These are phyloP conservation scores for Lepraria neglecta DNA, from an alignment of 495 filamentous ascomycete genomes.

Conservation along the genomic window DNA sequence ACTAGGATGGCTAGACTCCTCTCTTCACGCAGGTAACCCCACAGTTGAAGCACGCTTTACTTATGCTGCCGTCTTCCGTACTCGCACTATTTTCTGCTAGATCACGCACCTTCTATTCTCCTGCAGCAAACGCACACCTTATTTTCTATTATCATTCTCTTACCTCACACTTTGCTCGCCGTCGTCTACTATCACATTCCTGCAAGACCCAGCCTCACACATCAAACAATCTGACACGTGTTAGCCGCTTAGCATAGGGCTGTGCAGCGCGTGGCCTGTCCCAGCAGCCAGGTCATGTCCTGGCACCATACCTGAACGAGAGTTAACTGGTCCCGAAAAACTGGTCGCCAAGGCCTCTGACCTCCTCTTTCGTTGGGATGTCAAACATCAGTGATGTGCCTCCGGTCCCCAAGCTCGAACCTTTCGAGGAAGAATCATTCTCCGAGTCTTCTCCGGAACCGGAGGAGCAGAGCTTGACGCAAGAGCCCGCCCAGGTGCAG, in stretches of 20 bases:
- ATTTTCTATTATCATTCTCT: conserved; percentile 17
- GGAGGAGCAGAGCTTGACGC: conserved; percentile 50
- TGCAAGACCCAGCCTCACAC: conserved; percentile 8
- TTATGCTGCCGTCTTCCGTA: conserved; percentile 19
- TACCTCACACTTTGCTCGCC: conserved; percentile 20
- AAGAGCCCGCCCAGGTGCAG: conserved; percentile 56
- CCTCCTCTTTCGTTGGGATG: conserved; percentile 20
- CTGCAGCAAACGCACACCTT: conserved; percentile 8
- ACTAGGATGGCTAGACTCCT: conserved; percentile 1
- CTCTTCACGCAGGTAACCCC: conserved; percentile 11
- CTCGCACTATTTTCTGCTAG: conserved; percentile 16
- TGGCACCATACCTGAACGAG: conserved; percentile 18
- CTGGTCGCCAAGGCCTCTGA: conserved; percentile 9
- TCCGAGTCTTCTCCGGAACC: conserved; percentile 52
- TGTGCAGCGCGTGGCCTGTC: conserved; percentile 16
- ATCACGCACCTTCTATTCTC: conserved; percentile 11
- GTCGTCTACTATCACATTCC: neutral
- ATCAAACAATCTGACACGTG: conserved; percentile 3
- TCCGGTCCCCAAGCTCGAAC: conserved; percentile 44
- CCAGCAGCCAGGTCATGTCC: conserved; percentile 13
- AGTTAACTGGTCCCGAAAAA: neutral
- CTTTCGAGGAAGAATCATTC: conserved; percentile 38
- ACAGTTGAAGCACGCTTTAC: conserved; percentile 11
- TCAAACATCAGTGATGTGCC: conserved; percentile 25
- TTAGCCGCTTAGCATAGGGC: conserved; percentile 17